Percentiles rank a stretch among this genome's conserved stretches.
Conservation (phyloP, 208 protist genomes). For the Leishmania arabica region DNA sequence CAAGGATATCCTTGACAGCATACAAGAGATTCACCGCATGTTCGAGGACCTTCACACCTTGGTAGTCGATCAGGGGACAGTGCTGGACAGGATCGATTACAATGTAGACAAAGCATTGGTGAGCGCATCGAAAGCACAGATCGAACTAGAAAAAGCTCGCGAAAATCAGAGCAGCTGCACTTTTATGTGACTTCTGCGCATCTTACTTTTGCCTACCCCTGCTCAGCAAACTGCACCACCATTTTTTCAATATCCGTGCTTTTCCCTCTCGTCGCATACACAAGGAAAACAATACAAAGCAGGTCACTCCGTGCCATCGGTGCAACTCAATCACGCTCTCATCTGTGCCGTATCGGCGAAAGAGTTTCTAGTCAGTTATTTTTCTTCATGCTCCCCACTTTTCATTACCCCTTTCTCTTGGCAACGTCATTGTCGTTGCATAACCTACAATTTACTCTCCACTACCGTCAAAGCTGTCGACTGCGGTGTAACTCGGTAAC, state of each 20-base stretch:
- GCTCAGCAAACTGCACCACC: background rate
- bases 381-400: background rate
- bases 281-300: background rate
- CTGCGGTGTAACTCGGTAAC: background rate
- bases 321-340: background rate
- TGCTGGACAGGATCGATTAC: conserved; percentile 93
- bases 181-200: conserved; percentile 37
- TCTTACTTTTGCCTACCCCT: conserved; percentile 9
- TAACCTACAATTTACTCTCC: no score
- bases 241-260: conserved; percentile 3
- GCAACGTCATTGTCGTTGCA: background rate
- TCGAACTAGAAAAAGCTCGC: conserved; percentile 81
- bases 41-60: conserved; percentile 80
- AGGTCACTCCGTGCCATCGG: background rate
- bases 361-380: background rate
- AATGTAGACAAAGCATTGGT: conserved; percentile 75
- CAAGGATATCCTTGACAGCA: conserved; percentile 69
- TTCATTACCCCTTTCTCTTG: background rate
- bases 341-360: background rate
- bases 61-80: conserved; percentile 87
- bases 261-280: background rate
- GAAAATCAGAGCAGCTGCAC: conserved; percentile 63
- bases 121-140: conserved; percentile 57
- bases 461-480: background rate
- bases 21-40: conserved; percentile 88